Conservation (phyloP, 108 stramenopile genomes). For the Parmales sp. region DNA sequence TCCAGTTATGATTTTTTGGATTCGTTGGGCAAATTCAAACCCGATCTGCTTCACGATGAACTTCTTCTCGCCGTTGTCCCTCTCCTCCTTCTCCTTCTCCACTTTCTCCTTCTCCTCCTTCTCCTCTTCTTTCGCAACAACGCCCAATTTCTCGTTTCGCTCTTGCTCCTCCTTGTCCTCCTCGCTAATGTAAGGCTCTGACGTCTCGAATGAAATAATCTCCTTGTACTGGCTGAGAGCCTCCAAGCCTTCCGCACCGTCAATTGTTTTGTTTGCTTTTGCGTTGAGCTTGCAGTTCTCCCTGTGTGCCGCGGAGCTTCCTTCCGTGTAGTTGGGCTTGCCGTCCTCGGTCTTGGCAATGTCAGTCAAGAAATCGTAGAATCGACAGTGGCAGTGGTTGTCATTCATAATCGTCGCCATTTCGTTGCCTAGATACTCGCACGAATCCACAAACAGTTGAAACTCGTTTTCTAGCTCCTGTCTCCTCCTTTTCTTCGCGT, state of each 20-base stretch:
- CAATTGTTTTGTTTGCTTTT: too few relatives aligned
- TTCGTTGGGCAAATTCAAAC: not conserved
- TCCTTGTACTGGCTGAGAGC: too few relatives aligned
- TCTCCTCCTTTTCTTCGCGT: not conserved
- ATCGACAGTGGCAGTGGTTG: not conserved
- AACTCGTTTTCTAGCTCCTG: not conserved
- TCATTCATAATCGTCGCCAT: not conserved
- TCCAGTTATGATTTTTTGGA: not conserved
- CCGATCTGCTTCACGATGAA: not conserved
- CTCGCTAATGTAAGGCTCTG: too few relatives aligned
- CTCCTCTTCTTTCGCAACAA: not conserved
- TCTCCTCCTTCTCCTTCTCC: not conserved
- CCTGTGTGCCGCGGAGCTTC: too few relatives aligned
- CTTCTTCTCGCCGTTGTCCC: not conserved
- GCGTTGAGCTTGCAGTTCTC: too few relatives aligned
- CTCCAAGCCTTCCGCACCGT: too few relatives aligned
- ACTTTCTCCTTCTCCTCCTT: not conserved
- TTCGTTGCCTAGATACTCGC: not conserved
- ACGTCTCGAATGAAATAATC: too few relatives aligned
- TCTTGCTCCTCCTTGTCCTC: not conserved
- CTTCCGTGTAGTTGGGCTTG: too few relatives aligned
- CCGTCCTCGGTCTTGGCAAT: not conserved
- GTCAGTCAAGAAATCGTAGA: not conserved
- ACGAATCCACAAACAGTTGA: not conserved
- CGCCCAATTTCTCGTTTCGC: not conserved